A percentile compares a stretch with the other conserved stretches of the same genome.
phyloP scores from a whole-genome alignment of 1,284 basidiomycete species.

The Ganoderma leucocontextum region DNA sequence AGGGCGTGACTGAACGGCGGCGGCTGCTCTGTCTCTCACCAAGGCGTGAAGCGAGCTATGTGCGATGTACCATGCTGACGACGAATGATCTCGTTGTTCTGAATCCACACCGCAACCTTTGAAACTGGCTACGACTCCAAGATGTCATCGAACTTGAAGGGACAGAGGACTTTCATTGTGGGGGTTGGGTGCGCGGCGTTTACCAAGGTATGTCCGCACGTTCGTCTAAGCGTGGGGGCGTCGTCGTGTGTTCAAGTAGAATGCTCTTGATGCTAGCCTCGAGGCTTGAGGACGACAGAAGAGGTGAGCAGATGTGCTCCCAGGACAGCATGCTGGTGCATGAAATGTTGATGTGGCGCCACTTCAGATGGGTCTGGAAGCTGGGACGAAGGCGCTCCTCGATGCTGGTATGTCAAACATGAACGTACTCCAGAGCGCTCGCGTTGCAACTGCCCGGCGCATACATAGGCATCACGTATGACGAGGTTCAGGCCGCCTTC shows the following conservation, averaged over 20 bases:
- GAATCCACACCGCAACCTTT: not conserved
- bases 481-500: constrained; percentile 76
- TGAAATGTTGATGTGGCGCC: not conserved
- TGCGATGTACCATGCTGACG: not conserved
- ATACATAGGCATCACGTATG: constrained; percentile 77
- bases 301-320: constrained; percentile 58
- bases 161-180: constrained; percentile 71
- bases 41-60: constrained; percentile 1
- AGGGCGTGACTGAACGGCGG: not conserved
- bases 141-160: constrained; percentile 40
- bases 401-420: constrained; percentile 69
- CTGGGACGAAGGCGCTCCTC: constrained; percentile 84
- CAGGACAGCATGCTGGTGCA: not conserved
- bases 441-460: not conserved
- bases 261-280: constrained; percentile 52
- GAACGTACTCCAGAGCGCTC: not conserved
- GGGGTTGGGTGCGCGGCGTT: constrained; percentile 86
- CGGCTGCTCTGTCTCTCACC: no score
- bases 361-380: constrained; percentile 80
- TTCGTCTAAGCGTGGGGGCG: not conserved
- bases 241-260: constrained; percentile 13
- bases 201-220: constrained; percentile 64
- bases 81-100: not conserved
- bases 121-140: not conserved
- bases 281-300: constrained; percentile 68